Evolutionary conservation across 1,139 yeast species (phyloP).

Genomic region (Kurtzmaniella quercitrusa): DNA sequence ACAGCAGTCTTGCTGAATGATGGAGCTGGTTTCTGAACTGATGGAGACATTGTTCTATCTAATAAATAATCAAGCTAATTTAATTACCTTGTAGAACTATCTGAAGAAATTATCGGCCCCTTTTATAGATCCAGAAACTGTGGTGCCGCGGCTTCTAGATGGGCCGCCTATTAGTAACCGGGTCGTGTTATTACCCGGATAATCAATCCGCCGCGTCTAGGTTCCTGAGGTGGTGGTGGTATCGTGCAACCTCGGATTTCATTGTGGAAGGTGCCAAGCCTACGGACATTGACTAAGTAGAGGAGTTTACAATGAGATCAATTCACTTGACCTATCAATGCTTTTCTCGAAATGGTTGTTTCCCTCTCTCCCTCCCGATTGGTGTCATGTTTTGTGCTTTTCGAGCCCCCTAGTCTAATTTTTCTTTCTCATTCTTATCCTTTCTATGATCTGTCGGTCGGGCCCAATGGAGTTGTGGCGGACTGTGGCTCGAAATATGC

Average conservation of each 20-base stretch:
- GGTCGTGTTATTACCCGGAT: neutral
- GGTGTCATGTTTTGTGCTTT: too few species aligned
- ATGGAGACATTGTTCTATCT: constrained; percentile 64
- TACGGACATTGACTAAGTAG: neutral
- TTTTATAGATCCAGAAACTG: constrained; percentile 1
- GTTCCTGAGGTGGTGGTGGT: neutral
- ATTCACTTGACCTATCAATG: neutral
- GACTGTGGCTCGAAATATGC: constrained; percentile 4
- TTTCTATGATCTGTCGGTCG: neutral
- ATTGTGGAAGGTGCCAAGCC: neutral
- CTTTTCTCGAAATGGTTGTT: too few species aligned
- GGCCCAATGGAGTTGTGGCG: constrained; percentile 4
- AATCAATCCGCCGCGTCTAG: neutral
- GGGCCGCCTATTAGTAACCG: constrained; percentile 1
- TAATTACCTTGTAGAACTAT: neutral
- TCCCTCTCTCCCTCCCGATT: too few species aligned
- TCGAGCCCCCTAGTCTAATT: neutral
- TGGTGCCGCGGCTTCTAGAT: constrained; percentile 4
- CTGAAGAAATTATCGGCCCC: neutral
- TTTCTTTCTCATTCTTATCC: neutral
- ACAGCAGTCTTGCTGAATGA: constrained; percentile 94
- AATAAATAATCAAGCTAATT: neutral
- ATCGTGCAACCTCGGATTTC: neutral
- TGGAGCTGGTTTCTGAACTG: constrained; percentile 95
- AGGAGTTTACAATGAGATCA: neutral